These are phyloP conservation scores for Fraxinus platypoda DNA, from an alignment of 305 asterid species.

Conservation along the genomic window DNA sequence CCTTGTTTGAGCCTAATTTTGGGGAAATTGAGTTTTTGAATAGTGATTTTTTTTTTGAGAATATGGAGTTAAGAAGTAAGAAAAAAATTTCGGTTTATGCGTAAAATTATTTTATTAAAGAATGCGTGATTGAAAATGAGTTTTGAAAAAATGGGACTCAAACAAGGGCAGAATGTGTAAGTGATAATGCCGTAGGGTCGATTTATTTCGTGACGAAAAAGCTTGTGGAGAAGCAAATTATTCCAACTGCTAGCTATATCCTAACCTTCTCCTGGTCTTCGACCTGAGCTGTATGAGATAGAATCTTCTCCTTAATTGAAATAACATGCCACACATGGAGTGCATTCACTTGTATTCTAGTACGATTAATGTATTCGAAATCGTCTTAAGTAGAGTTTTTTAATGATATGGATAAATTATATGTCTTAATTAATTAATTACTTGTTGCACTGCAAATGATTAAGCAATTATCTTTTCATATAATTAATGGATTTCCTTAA, in stretches of 20 bases:
- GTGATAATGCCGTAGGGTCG: too few relatives aligned
- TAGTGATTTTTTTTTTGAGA: too few relatives aligned
- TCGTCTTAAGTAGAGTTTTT: background rate
- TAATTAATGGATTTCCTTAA: background rate
- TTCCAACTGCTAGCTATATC: background rate
- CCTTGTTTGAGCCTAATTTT: too few relatives aligned
- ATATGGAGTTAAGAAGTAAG: too few relatives aligned
- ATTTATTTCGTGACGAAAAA: too few relatives aligned
- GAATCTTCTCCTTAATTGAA: background rate
- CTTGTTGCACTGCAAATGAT: background rate
- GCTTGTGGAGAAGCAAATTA: background rate
- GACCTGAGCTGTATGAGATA: too few relatives aligned
- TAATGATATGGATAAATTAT: background rate
- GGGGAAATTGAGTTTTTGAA: too few relatives aligned
- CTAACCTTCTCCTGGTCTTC: background rate
- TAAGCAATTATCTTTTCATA: background rate
- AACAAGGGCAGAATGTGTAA: too few relatives aligned
- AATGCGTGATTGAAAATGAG: too few relatives aligned
- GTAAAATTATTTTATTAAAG: too few relatives aligned
- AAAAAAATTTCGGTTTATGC: too few relatives aligned
- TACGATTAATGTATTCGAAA: background rate
- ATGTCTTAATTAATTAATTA: background rate
- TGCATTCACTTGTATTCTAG: constrained; percentile 13
- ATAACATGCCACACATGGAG: constrained; percentile 29
- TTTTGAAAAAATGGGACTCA: too few relatives aligned